These are phyloP conservation scores for Tuber microsphaerosporum DNA, from an alignment of 495 filamentous ascomycete species.

Conservation along the genomic window DNA sequence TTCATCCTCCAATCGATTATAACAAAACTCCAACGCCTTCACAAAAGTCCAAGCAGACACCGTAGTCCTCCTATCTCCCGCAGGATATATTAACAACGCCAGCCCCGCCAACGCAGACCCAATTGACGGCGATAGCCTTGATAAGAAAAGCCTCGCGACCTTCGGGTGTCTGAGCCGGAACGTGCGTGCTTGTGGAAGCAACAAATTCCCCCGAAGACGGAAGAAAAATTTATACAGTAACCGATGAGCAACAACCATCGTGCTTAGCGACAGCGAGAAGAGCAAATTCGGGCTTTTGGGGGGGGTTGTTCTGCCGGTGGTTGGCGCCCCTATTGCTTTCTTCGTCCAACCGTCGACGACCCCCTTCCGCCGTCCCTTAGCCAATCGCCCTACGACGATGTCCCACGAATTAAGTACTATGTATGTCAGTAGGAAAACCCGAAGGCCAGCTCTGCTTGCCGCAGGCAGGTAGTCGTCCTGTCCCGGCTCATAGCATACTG, in stretches of 20 bases:
- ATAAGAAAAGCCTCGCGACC: constrained; percentile 65
- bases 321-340: constrained; percentile 41
- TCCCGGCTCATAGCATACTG: constrained; percentile 19
- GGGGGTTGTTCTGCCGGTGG: constrained; percentile 47
- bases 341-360: constrained; percentile 16
- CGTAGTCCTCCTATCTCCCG: constrained; percentile 67
- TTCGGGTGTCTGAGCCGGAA: constrained; percentile 79
- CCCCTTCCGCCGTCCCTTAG: constrained; percentile 10
- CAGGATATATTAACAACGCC: constrained; percentile 70
- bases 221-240: constrained; percentile 85
- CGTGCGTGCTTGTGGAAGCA: constrained; percentile 54
- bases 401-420: constrained; percentile 28
- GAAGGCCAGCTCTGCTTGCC: constrained; percentile 37
- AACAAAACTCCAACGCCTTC: constrained; percentile 75
- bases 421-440: constrained; percentile 34
- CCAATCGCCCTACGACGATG: constrained; percentile 12
- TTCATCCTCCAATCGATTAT: constrained; percentile 71
- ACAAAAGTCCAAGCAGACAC: constrained; percentile 72
- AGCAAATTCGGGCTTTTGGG: constrained; percentile 65
- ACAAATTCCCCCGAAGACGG: constrained; percentile 67
- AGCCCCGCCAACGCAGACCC: constrained; percentile 81
- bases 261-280: constrained; percentile 70
- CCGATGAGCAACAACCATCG: constrained; percentile 78
- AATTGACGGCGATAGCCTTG: constrained; percentile 72
- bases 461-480: constrained; percentile 37